Base-by-base conservation (phyloP, 2,329 filamentous ascomycete genomes). In the Stagonosporopsis cucurbitacearum region DNA sequence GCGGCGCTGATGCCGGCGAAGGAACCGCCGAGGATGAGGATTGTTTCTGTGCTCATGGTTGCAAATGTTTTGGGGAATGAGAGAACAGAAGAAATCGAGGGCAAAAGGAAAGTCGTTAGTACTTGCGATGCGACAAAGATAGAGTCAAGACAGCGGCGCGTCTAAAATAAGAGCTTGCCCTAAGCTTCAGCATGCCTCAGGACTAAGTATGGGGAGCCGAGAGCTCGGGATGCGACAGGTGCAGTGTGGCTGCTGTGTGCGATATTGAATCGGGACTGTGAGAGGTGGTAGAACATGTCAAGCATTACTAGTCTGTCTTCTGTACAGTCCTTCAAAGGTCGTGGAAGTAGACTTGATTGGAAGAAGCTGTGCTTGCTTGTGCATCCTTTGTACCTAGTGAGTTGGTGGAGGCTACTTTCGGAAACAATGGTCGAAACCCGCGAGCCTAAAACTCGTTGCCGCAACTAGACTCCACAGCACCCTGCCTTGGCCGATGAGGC, bases 1-100 rank as follows among this genome's bases (percentile, higher is more conserved):
- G 75, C 71, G 17, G 72, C 67, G 54, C 65, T 60, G 54, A 76
- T 61, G 41, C 73, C 74, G 30, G 71, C 74, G 40, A 69, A 73
- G 43, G 72, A 73, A 17, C 69, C 74, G 45, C 74, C 74, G 7
- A 76, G 59, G 48, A 76, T 63, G 44, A 76, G 61, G 41, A 76
- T 76, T 30, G 67, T 71, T 67, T 74, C 69, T 51, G 68, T 70
- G 47, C 60, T 68, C 71, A 74, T 73, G 28, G 45, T 63, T 55
- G 41, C 13, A 19, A 30, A 20, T n/a, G 23, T 6, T 25, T 25
- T 19, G 19, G 36, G 9, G 36, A 4, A 23, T 22, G 17, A 17
- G 35, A 41, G n/a, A 33, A 45, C 30, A 20, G 33, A 25, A 19
- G 20, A 42, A 62, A 51, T 55, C 50, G 17, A 47, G 19, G 3